Conservation (phyloP, 2,329 filamentous ascomycete species). For the Trichoderma atroviride region DNA sequence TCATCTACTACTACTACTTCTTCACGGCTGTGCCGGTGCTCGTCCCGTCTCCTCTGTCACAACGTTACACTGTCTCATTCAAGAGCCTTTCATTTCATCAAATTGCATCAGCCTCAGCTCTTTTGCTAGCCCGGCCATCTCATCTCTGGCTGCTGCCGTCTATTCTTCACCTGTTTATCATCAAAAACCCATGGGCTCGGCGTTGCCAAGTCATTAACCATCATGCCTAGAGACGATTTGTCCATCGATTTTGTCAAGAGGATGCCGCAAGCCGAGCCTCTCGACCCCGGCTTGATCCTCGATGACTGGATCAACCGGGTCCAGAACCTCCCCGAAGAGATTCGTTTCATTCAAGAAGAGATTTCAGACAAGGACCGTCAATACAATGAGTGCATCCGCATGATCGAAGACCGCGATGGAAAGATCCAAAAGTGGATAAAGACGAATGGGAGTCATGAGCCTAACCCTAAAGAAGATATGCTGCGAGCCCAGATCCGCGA, state of each 20-base stretch:
- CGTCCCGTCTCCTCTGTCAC: slow-evolving; percentile 9
- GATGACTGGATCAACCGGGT: slow-evolving; percentile 77
- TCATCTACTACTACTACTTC: slow-evolving; percentile 11
- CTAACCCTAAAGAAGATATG: slow-evolving; percentile 74
- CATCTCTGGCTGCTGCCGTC: slow-evolving; percentile 3
- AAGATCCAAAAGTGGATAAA: slow-evolving; percentile 83
- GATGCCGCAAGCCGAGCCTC: slow-evolving; percentile 64
- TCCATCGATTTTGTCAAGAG: slow-evolving; percentile 70
- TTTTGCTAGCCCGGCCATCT: background rate
- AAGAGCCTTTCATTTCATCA: slow-evolving; percentile 10
- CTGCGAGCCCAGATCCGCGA: slow-evolving; percentile 68
- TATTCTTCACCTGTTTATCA: slow-evolving; percentile 30
- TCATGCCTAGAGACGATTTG: slow-evolving; percentile 73
- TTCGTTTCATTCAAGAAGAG: slow-evolving; percentile 82
- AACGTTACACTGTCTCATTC: background rate
- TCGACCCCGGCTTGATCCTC: slow-evolving; percentile 69
- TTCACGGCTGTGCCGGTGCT: slow-evolving; percentile 8
- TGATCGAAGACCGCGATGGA: slow-evolving; percentile 71
- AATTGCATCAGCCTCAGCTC: slow-evolving; percentile 6
- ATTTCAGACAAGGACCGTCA: slow-evolving; percentile 77
- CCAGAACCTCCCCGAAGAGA: slow-evolving; percentile 79
- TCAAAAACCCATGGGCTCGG: slow-evolving; percentile 34
- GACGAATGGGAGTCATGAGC: slow-evolving; percentile 70
- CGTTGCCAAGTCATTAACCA: slow-evolving; percentile 53
- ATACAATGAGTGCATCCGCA: slow-evolving; percentile 68